Base-by-base conservation (phyloP, 2,329 filamentous ascomycete genomes). In the Sarocladium oryzae region DNA sequence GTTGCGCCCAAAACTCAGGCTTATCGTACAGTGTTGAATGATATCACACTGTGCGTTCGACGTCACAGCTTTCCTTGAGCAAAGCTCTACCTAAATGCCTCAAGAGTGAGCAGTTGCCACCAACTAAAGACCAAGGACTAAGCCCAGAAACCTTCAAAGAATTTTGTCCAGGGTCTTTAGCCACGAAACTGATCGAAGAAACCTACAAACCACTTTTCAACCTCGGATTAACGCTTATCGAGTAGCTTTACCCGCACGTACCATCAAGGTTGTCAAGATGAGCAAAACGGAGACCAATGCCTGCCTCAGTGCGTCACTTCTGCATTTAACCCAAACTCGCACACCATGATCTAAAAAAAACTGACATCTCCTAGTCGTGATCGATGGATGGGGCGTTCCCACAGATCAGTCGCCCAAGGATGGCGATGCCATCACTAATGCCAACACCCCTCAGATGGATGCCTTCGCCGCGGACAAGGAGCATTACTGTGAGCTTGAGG, bases 341-440 rank as follows among this genome's bases (percentile, higher is more conserved):
- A 21, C n/a, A n/a, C n/a, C n/a, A n/a, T n/a, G n/a, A n/a, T n/a
- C n/a, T n/a, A n/a, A n/a, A n/a, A n/a, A n/a, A 20, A 48, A 20
- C 49, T 40, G 49, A 40, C 35, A 38, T 16, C 16, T 33, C 33
- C 5, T 18, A 90, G 87, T 99, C 81, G 93, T 97, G 73, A 99
- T 99, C 78, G 93, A 99, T 75, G 93, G 93, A 66, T 99, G 93
- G 93, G 93, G 93, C 66, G 82, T 97, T 63, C 82, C 91, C 62
- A 83, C 83, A 57, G 85, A 86, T 59, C 74, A 84, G 53, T 95
- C 90, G 52, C 88, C 87, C 63, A 87, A 88, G 64, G 71, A 95
- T 71, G 92, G 93, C 70, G 92, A 99, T 76, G 93, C 93, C 66
- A 97, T 99, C 69, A 85, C 91, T 61, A 88, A 88, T 57, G 93